Base-by-base conservation (phyloP, 2,329 filamentous ascomycete genomes). In the Colletotrichum sp. region DNA sequence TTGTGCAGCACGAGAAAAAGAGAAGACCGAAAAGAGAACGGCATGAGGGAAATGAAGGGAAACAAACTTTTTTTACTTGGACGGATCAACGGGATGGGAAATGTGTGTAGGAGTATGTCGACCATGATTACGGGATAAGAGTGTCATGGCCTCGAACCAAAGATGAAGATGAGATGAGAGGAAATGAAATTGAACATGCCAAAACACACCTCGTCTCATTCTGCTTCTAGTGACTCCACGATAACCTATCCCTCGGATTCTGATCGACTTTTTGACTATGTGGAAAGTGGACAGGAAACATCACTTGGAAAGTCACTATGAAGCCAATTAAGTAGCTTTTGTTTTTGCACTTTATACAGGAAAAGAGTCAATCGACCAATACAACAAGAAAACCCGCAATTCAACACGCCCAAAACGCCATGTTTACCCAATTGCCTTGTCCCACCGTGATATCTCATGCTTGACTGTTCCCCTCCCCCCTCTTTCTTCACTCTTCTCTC, bases 361-460 rank as follows among this genome's bases (percentile, higher is more conserved):
- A 52, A 30, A 62, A 8, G 58, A 22, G 30, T 32, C 36, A 16
- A 48, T 66, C 25, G 28, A 52, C 67, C 22, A n/a, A 66, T 52
- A 27, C 43, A 71, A 27, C 18, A 22, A 39, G 27, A 60, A 65
- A 58, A 16, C 25, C 62, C 16, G 34, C 13, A 25, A 70, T 18
- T 62, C 48, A 52, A 22, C 34, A 71, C 69, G 43, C 61, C 58
- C 36, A 36, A 56, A 76, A 75, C 72, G 72, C 72, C 72, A 56
- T 67, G n/a, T 48, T 25, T 64, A 25, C 8, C 61, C 61, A 27
- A 48, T 30, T 62, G n/a, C 43, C 43, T 13, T 32, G 55, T 62
- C 62, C 61, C 34, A 34, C 70, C 62, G 72, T 75, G 72, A 75
- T 75, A 72, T 75, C 55, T 75, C 52, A 72, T 75, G 69, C 69